Base-by-base conservation (phyloP, 768 basidiomycete genomes). In the Tubosaeta brunneosetosa region DNA sequence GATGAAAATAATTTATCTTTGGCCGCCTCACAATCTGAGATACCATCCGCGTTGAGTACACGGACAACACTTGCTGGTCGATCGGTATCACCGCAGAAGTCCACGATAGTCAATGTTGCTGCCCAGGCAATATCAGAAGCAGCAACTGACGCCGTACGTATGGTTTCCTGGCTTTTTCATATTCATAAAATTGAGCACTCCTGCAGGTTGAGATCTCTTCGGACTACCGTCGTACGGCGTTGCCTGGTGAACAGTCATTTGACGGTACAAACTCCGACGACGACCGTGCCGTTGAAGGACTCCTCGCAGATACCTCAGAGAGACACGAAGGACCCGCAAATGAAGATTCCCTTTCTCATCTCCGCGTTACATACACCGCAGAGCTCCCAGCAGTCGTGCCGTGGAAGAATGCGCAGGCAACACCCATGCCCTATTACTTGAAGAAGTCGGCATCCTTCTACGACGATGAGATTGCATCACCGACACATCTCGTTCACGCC, bases 401-500 rank as follows among this genome's bases (percentile, higher is more conserved):
- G 26, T 69, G 68, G 68, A 69, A 71, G 56, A 69, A 68, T 17
- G 60, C 66, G 10, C 58, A 56, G 36, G 68, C 66, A 51, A 66
- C 68, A 49, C 68, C 68, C 50, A 70, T 69, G 68, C 62, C 69
- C 1, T 64, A 70, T 61, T 69, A 71, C 62, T 53, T 69, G 61
- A 70, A 62, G 47, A 74, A 77, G 59, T 67, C 75, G 22, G 65
- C 65, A 52, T 73, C 73, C 33, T 76, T 77, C 53, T 55, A 67
- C 44, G 65, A 65, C 36, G 69, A 71, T 55, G 69, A 69, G 40
- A 58, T 72, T 53, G 69, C 69, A 40, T 71, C 76, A 22, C 76
- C 74, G 22, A 80, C 81, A 27, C 76, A 70, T 63, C 76, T 82
- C 48, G 71, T 79, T 55, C 74, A 78, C 50, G 80, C 79, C 32